A percentile compares a stretch with the other conserved stretches of the same genome.
These are phyloP conservation scores for Sonneratia caseolaris DNA, from an alignment of 345 rosid genomes.

Conservation along the genomic window DNA sequence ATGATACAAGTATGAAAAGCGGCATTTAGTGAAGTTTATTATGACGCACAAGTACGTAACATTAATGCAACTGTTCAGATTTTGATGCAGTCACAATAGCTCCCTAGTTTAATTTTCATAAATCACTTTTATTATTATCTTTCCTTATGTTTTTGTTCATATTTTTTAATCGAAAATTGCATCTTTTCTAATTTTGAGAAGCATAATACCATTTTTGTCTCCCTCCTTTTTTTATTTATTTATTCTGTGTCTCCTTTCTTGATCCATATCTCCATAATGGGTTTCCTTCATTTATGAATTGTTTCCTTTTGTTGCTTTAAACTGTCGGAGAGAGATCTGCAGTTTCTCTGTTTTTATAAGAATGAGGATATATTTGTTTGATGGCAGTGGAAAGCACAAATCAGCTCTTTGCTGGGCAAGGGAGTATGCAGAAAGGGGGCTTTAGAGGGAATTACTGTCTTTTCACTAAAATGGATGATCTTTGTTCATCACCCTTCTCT, in stretches of 20 bases:
- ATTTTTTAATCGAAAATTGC: no score
- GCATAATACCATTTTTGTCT: no score
- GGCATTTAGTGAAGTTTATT: background rate
- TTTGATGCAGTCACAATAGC: no score
- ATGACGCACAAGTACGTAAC: background rate
- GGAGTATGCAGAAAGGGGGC: slow-evolving; percentile 8
- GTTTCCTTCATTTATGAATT: slow-evolving; percentile 1
- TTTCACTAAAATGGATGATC: slow-evolving; percentile 15
- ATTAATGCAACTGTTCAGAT: background rate
- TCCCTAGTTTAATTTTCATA: no score
- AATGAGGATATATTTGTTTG: slow-evolving; percentile 6
- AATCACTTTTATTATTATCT: no score
- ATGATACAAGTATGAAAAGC: background rate
- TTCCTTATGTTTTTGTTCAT: no score
- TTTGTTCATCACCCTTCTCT: background rate
- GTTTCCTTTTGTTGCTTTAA: no score
- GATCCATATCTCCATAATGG: no score
- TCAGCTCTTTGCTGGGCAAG: slow-evolving; percentile 8
- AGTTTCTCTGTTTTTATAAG: slow-evolving; percentile 11
- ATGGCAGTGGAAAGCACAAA: slow-evolving; percentile 1
- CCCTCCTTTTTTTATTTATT: background rate
- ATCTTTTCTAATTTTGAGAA: no score
- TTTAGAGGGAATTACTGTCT: slow-evolving; percentile 26
- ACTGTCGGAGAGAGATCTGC: background rate
- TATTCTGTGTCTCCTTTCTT: no score